Percentiles rank a stretch among this genome's conserved stretches.
Evolutionary conservation across 139 green algal species (phyloP).

Genomic region (Tetradesmus obliquus): DNA sequence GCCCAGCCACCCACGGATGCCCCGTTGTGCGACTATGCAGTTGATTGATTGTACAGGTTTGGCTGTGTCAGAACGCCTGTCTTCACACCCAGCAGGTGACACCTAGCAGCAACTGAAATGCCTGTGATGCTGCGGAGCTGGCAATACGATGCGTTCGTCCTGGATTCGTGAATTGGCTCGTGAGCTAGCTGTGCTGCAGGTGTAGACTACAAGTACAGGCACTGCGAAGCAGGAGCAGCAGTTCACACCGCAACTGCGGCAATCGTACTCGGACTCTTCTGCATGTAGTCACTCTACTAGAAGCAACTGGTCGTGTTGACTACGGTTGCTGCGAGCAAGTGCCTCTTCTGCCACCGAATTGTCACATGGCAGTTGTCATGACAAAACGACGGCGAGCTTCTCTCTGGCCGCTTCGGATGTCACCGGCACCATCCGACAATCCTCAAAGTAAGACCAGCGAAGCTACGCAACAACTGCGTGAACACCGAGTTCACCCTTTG

Average conservation of each 20-base stretch:
- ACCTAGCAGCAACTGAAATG: not conserved
- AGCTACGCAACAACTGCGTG: no score
- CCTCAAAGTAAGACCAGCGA: no score
- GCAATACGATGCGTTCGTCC: no score
- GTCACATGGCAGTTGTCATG: slow-evolving; percentile 5
- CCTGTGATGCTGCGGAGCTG: not conserved
- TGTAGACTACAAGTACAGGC: not conserved
- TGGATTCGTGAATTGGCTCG: no score
- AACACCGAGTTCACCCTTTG: not conserved
- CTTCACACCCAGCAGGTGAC: not conserved
- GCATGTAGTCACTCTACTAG: not conserved
- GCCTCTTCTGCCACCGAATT: not conserved
- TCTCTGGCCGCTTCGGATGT: no score
- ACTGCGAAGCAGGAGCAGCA: not conserved
- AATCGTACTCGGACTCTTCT: not conserved
- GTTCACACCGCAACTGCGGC: not conserved
- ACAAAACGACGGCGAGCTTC: not conserved
- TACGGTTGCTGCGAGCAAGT: not conserved
- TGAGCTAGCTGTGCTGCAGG: not conserved
- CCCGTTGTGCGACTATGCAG: not conserved
- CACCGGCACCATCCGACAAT: no score
- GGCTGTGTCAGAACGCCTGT: not conserved
- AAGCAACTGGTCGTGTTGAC: no score
- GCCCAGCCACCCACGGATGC: not conserved
- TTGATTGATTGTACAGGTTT: not conserved